A percentile compares a stretch with the other conserved stretches of the same genome.
Conservation (phyloP, 2,329 filamentous ascomycete species). For the Cordyceps cateniannulata region DNA sequence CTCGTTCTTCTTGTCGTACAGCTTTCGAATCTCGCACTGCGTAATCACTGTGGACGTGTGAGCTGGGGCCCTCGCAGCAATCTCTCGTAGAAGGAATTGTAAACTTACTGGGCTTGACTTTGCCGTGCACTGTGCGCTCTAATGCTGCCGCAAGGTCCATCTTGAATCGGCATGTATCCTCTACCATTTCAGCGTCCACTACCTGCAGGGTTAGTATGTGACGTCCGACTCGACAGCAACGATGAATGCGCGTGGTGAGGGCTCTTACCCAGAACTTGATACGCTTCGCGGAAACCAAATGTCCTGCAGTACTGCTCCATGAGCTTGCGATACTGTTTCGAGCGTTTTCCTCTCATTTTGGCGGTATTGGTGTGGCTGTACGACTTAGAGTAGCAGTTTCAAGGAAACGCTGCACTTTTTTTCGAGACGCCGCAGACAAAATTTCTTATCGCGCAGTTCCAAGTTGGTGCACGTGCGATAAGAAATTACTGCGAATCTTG, state of each 20-base stretch:
- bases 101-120: constrained; percentile 71
- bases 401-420: background rate
- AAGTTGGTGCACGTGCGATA: constrained; percentile 33
- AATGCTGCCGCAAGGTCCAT: constrained; percentile 79
- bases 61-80: background rate
- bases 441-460: constrained; percentile 32
- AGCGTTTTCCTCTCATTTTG: constrained; percentile 45
- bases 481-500: constrained; percentile 9
- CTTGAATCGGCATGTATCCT: constrained; percentile 74
- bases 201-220: constrained; percentile 19
- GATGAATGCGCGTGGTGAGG: background rate
- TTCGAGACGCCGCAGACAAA: constrained; percentile 15
- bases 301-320: constrained; percentile 86
- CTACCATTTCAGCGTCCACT: constrained; percentile 81
- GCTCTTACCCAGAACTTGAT: constrained; percentile 69
- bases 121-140: constrained; percentile 76
- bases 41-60: constrained; percentile 56
- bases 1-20: constrained; percentile 58
- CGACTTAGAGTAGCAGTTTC: background rate
- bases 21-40: constrained; percentile 72
- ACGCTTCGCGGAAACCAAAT: constrained; percentile 89
- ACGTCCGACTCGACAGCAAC: background rate
- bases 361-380: background rate
- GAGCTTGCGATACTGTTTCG: constrained; percentile 64
- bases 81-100: background rate